Conservation (phyloP, 306 rosid species). For the Crataegus laevigata region DNA sequence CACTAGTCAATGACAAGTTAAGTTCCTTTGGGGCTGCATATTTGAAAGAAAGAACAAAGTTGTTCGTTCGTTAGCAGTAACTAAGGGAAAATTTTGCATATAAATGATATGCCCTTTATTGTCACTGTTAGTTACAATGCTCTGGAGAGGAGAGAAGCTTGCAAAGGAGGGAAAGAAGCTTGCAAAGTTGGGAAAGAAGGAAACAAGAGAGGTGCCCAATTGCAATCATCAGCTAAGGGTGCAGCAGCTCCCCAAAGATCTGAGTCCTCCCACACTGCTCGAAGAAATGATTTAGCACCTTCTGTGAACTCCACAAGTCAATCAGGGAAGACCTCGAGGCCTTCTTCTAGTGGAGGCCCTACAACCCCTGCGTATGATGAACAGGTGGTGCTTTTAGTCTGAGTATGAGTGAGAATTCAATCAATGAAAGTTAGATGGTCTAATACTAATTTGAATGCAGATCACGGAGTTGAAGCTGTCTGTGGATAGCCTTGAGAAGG, state of each 20-base stretch:
- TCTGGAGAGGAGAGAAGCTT: constrained; percentile 69
- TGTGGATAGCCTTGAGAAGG: constrained; percentile 94
- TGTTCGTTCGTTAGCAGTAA: background rate
- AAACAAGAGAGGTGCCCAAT: constrained; percentile 50
- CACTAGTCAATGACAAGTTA: background rate
- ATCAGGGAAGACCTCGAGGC: constrained; percentile 33
- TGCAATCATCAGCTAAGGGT: constrained; percentile 59
- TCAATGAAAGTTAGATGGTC: background rate
- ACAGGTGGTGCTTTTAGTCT: constrained; percentile 55
- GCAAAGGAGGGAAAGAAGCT: constrained; percentile 81
- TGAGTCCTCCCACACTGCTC: constrained; percentile 51
- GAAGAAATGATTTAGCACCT: constrained; percentile 54
- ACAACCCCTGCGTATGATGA: constrained; percentile 47
- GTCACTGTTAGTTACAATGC: constrained; percentile 60
- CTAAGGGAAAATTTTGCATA: background rate
- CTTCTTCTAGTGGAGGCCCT: constrained; percentile 43
- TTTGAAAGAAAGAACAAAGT: background rate
- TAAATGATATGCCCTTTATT: background rate
- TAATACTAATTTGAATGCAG: constrained; percentile 34
- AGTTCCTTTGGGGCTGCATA: background rate
- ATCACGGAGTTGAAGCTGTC: constrained; percentile 81
- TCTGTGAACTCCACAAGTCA: constrained; percentile 43
- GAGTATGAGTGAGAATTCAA: background rate
- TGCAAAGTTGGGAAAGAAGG: constrained; percentile 81
- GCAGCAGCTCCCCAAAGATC: constrained; percentile 43